These are phyloP conservation scores for Microstegium vimineum DNA, from an alignment of 176 grass and related monocot genomes.

Conservation along the genomic window DNA sequence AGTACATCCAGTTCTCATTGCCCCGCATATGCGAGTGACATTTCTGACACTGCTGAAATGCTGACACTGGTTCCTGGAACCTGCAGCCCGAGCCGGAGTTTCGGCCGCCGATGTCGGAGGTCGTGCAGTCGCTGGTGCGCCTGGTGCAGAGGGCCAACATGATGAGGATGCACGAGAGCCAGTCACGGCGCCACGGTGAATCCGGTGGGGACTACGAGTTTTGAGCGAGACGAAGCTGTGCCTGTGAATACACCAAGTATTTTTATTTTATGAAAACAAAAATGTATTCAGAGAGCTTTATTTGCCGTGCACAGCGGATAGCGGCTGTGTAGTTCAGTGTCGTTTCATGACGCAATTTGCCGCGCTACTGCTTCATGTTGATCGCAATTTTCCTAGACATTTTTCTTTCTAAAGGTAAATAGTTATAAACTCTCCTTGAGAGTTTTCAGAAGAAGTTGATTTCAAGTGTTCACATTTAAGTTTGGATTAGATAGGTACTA, in stretches of 20 bases:
- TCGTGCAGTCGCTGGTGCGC: slow-evolving; percentile 59
- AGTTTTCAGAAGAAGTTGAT: too few relatives aligned
- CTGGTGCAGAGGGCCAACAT: slow-evolving; percentile 49
- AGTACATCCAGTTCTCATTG: not conserved
- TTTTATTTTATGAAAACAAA: not conserved
- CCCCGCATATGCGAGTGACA: not conserved
- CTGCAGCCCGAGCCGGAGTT: slow-evolving; percentile 67
- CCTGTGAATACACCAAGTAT: not conserved
- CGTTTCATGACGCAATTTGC: not conserved
- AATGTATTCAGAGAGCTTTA: not conserved
- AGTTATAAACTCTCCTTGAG: too few relatives aligned
- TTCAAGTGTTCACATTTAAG: too few relatives aligned
- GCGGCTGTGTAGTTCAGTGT: not conserved
- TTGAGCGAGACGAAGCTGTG: not conserved
- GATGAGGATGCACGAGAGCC: slow-evolving; percentile 10
- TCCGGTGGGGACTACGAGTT: slow-evolving; percentile 24
- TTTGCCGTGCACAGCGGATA: not conserved
- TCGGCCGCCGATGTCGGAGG: slow-evolving; percentile 73
- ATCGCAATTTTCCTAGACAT: not conserved
- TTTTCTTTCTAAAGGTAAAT: too few relatives aligned
- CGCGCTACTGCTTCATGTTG: not conserved
- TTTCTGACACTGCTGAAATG: not conserved
- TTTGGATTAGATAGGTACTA: too few relatives aligned
- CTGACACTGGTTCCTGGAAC: not conserved
- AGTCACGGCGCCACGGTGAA: not conserved